Conservation (phyloP, 2,329 filamentous ascomycete genomes). For the Coleophoma cylindrospora region DNA sequence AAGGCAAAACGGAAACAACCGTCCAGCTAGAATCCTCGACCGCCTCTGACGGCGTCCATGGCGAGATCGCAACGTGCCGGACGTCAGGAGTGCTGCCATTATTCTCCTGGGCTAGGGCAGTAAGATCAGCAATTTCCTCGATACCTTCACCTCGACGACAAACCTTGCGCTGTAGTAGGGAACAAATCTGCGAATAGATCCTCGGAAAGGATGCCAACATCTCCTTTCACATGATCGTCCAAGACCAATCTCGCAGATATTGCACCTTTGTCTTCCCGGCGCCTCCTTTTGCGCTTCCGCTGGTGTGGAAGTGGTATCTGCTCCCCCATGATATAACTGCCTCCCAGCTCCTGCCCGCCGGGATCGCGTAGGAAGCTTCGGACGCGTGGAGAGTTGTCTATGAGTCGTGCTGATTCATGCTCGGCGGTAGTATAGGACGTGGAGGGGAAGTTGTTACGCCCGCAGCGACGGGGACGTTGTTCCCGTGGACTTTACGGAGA, state of each 20-base stretch:
- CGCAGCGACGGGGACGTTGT: too few relatives aligned
- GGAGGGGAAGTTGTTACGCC: background rate
- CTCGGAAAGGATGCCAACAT: slow-evolving; percentile 80
- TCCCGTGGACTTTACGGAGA: too few relatives aligned
- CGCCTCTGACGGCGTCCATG: slow-evolving; percentile 58
- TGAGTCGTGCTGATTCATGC: background rate
- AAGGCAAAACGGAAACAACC: slow-evolving; percentile 67
- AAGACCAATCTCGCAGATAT: slow-evolving; percentile 77
- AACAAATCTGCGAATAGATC: slow-evolving; percentile 83
- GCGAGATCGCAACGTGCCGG: slow-evolving; percentile 67
- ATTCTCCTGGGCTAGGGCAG: slow-evolving; percentile 14
- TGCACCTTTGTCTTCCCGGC: slow-evolving; percentile 65
- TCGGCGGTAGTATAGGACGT: background rate
- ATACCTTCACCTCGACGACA: slow-evolving; percentile 4
- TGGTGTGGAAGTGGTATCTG: slow-evolving; percentile 13
- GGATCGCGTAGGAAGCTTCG: background rate
- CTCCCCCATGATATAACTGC: slow-evolving; percentile 11
- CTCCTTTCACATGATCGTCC: slow-evolving; percentile 79
- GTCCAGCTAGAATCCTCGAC: slow-evolving; percentile 71
- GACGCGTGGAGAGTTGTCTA: background rate
- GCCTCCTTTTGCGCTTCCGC: slow-evolving; percentile 43
- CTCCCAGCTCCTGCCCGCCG: too few relatives aligned
- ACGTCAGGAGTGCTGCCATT: slow-evolving; percentile 28
- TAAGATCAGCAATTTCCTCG: slow-evolving; percentile 8
- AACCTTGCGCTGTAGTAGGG: slow-evolving; percentile 51